Base-by-base conservation (phyloP, 2,329 filamentous ascomycete genomes). In the Rhinocladiella similis region DNA sequence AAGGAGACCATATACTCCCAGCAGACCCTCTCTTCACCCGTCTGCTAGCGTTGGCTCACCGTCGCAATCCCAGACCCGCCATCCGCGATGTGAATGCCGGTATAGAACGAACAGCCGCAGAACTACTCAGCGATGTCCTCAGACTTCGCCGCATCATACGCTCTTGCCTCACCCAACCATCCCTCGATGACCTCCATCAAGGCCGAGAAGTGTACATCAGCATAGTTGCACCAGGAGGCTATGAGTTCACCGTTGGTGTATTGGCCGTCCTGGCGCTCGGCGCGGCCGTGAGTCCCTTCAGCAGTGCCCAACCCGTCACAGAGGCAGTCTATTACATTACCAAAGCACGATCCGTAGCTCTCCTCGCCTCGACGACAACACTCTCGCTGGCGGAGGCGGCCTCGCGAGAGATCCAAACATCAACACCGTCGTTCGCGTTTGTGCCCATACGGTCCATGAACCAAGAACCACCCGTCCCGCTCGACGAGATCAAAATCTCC, bases 191-290 rank as follows among this genome's bases (percentile, higher is more conserved):
- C 12, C 50, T 73, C 13, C 47, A 55, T 2, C 48, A 61, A 7
- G 67, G 68, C 18, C 56, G 66, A n/a, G 70, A 72, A 47, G 68
- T 72, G 10, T 71, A 65, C 55, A 66, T 72, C 53, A 69, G 67
- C 16, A 20, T 73, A 13, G 46, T 73, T 6, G 69, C 68, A 1
- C 69, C 69, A 0, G 70, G 70, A 16, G 71, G 71, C 0, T 73
- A 72, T 60, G 70, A 73, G 43, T 73, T 72, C 38, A 63, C 68
- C 1, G 70, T 72, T n/a, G 69, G 65, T 3, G 68, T 72, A 27
- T 59, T 70, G 39, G 68, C 68, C 2, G 68, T 72, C 38, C 60
- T 72, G 25, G 68, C 69, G 2, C 50, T 71, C 3, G 70, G 70
- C 1, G 70, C 69, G 10, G 70, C 68, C 12, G 68, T 70, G 6